Conservation (phyloP, 129 eudicot genomes). For the Saposhnikovia divaricata region DNA sequence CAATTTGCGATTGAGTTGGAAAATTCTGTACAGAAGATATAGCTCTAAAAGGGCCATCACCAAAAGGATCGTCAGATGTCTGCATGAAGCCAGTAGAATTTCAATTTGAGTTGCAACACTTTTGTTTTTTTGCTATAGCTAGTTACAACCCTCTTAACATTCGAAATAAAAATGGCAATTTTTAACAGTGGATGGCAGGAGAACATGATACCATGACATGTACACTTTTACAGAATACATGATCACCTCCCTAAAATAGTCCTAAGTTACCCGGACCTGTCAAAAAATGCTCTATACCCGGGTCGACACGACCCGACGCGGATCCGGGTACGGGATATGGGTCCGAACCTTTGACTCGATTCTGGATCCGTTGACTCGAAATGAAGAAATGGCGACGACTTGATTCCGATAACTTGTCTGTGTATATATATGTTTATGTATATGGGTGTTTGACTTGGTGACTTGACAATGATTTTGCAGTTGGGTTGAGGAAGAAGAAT, state of each 20-base stretch:
- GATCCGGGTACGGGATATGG: too few species aligned
- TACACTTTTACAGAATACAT: not conserved
- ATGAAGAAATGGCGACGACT: too few species aligned
- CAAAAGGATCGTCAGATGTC: constrained; percentile 94
- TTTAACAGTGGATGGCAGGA: not conserved
- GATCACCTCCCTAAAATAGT: not conserved
- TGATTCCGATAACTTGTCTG: too few species aligned
- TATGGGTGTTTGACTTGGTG: too few species aligned
- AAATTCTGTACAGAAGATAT: constrained; percentile 37
- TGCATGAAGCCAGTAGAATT: constrained; percentile 24
- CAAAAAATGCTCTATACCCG: too few species aligned
- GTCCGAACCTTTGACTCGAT: too few species aligned
- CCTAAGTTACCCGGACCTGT: too few species aligned
- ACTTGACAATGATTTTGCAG: too few species aligned
- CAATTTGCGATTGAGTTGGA: constrained; percentile 32
- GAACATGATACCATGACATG: not conserved
- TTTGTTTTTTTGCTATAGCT: not conserved
- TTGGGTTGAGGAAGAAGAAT: too few species aligned
- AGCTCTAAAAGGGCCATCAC: constrained; percentile 95
- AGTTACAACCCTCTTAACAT: not conserved
- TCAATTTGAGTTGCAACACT: not conserved
- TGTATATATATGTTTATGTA: too few species aligned
- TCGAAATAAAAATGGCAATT: not conserved
- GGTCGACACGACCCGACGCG: too few species aligned
- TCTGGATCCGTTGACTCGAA: too few species aligned